These are phyloP conservation scores for Phalaenopsis equestris DNA, from an alignment of 106 monocot genomes.

Conservation along the genomic window DNA sequence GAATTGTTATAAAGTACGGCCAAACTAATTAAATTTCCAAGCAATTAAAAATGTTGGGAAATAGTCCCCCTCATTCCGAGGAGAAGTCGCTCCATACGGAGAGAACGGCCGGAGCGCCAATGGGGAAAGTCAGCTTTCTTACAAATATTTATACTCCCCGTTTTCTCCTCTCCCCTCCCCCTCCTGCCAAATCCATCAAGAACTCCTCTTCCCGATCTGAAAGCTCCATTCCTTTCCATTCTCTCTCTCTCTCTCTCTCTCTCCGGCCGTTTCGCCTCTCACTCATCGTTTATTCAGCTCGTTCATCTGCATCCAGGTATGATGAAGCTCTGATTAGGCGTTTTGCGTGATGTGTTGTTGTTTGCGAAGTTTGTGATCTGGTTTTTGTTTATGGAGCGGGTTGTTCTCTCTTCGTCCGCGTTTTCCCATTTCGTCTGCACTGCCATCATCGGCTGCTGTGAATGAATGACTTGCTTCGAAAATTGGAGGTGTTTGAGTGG, in stretches of 20 bases:
- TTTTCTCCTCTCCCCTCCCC: background rate
- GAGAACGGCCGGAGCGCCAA: constrained; percentile 7
- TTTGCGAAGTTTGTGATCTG: background rate
- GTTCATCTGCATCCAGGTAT: background rate
- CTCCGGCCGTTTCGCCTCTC: background rate
- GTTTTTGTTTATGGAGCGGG: background rate
- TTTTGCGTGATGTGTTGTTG: background rate
- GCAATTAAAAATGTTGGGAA: background rate
- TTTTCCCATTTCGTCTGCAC: background rate
- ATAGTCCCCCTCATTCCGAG: background rate
- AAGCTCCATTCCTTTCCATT: background rate
- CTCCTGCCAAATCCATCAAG: background rate
- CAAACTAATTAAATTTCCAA: background rate
- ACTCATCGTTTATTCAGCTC: background rate
- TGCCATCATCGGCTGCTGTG: background rate
- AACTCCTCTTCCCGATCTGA: background rate
- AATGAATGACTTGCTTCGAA: background rate
- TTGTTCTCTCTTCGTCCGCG: no score
- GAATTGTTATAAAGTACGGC: background rate
- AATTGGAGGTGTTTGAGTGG: background rate
- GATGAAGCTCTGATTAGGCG: no score
- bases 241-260: background rate
- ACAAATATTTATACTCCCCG: background rate
- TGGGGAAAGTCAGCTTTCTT: constrained; percentile 1
- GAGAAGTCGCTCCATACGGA: background rate